A percentile compares a stretch with the other conserved stretches of the same genome.
Conservation (phyloP, 2,329 filamentous ascomycete genomes). For the Aureobasidium sp. region DNA sequence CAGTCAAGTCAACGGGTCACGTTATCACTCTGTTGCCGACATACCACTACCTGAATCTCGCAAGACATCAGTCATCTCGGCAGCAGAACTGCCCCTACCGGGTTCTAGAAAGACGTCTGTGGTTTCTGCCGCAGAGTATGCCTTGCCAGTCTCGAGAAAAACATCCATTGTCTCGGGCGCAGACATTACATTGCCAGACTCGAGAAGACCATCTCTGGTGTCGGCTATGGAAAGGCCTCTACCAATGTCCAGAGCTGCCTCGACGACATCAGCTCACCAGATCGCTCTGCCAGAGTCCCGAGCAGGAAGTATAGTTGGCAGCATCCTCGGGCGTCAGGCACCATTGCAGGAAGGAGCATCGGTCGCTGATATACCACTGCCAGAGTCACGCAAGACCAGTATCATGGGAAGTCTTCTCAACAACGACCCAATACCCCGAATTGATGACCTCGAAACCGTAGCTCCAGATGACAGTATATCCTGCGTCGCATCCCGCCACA, state of each 20-base stretch:
- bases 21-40: not conserved
- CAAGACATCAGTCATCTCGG: not conserved
- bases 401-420: constrained; percentile 10
- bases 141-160: constrained; percentile 18
- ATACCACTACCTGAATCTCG: not conserved
- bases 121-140: constrained; percentile 19
- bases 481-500: constrained; percentile 24
- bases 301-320: not conserved
- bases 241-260: constrained; percentile 10
- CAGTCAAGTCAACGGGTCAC: not conserved
- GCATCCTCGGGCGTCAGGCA: not conserved
- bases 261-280: constrained; percentile 15
- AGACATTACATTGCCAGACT: constrained; percentile 15
- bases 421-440: not conserved
- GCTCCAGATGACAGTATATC: constrained; percentile 41
- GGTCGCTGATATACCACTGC: constrained; percentile 10
- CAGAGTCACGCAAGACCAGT: constrained; percentile 18
- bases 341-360: not conserved
- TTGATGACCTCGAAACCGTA: constrained; percentile 36
- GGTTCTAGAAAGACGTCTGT: constrained; percentile 15
- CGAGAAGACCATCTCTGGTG: constrained; percentile 13
- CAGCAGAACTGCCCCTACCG: constrained; percentile 15
- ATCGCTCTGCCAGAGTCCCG: constrained; percentile 13
- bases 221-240: not conserved
- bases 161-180: constrained; percentile 15